Percentiles rank a stretch among this genome's conserved stretches.
phyloP scores from a whole-genome alignment of 352 stramenopile genomes.

The Phytophthora pinifolia region DNA sequence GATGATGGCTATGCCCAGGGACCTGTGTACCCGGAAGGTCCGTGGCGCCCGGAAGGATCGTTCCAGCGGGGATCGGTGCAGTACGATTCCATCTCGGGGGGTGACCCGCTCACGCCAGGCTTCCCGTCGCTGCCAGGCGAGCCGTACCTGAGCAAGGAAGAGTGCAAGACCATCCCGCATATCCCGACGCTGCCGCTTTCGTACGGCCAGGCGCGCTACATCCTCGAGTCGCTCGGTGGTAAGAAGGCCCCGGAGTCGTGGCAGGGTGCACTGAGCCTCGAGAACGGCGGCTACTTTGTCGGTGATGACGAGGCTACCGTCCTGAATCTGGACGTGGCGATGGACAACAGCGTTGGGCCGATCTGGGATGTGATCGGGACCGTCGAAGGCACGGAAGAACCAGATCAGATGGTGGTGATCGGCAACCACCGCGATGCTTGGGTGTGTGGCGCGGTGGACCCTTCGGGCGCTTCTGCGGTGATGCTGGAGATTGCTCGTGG shows the following conservation, averaged over 20 bases:
- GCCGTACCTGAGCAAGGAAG: constrained; percentile 41
- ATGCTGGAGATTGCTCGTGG: constrained; percentile 85
- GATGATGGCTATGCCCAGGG: constrained; percentile 77
- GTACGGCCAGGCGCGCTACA: constrained; percentile 80
- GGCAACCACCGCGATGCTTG: constrained; percentile 92
- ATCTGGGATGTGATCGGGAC: constrained; percentile 56
- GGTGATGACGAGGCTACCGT: constrained; percentile 66
- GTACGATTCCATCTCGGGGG: constrained; percentile 74
- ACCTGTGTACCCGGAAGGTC: constrained; percentile 70
- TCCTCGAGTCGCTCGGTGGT: constrained; percentile 71
- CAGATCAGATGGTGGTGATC: constrained; percentile 80
- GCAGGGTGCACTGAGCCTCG: constrained; percentile 61
- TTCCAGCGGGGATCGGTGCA: constrained; percentile 87
- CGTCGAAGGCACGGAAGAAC: constrained; percentile 58
- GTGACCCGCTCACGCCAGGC: constrained; percentile 66
- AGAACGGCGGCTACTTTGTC: constrained; percentile 61
- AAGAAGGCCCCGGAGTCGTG: constrained; percentile 51
- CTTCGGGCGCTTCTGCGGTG: constrained; percentile 74
- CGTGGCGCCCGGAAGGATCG: constrained; percentile 61
- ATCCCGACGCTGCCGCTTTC: constrained; percentile 60
- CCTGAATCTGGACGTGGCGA: constrained; percentile 62
- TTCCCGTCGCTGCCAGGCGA: constrained; percentile 48
- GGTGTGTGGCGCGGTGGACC: constrained; percentile 57
- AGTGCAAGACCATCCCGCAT: constrained; percentile 42
- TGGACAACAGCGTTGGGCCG: constrained; percentile 74